phyloP scores from a whole-genome alignment of 441 rosid species.

The Populus hybrid region DNA sequence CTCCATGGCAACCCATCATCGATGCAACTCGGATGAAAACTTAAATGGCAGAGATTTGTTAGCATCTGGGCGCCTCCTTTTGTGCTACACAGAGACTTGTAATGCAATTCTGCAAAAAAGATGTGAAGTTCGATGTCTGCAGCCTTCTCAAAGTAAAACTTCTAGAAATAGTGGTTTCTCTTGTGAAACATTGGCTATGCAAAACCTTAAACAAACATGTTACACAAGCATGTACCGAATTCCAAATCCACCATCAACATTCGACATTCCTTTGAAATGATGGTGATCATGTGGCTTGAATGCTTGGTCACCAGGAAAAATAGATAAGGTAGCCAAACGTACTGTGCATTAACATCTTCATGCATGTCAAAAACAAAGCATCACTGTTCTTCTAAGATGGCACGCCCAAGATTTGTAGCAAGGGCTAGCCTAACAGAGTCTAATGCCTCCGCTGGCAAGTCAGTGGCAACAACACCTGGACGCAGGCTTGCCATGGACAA shows the following conservation, averaged over 20 bases:
- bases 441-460: conserved; percentile 60
- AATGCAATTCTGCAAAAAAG: neutral
- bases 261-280: neutral
- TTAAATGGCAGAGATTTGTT: neutral
- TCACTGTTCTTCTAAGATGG: conserved; percentile 60
- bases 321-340: too few species aligned
- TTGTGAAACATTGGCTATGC: neutral
- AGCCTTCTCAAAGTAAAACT: neutral
- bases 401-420: conserved; percentile 85
- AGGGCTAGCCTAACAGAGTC: conserved; percentile 73
- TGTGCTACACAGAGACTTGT: neutral
- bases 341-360: neutral
- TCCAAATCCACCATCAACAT: neutral
- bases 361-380: neutral
- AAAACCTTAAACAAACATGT: neutral
- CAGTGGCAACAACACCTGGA: conserved; percentile 62
- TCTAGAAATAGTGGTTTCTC: neutral
- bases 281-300: neutral
- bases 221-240: neutral
- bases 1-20: neutral
- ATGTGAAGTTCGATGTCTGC: neutral
- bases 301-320: neutral
- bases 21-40: neutral
- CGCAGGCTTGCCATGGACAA: conserved; percentile 66
- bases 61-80: neutral